phyloP scores from a whole-genome alignment of 768 basidiomycete species.

The Serendipita sp. region DNA sequence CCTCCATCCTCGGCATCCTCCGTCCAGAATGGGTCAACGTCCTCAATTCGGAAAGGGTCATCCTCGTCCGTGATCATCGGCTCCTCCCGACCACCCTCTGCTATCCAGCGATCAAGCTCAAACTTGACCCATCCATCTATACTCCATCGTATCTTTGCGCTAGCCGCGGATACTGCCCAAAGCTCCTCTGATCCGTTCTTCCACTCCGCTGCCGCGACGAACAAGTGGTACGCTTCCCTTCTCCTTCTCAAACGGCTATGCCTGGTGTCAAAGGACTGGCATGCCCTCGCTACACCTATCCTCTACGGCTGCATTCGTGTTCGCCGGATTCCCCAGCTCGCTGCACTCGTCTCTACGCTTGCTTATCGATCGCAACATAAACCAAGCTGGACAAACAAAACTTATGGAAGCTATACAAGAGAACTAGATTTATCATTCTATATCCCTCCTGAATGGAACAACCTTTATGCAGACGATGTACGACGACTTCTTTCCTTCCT shows the following conservation, averaged over 20 bases:
- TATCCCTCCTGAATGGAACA: constrained; percentile 1
- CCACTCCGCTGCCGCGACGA: neutral
- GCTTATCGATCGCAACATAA: neutral
- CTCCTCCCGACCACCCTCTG: neutral
- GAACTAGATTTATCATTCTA: neutral
- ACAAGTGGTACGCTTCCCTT: neutral
- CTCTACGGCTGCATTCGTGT: neutral
- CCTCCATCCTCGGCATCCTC: neutral
- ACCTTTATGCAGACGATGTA: neutral
- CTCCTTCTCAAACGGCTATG: neutral
- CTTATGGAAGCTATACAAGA: neutral
- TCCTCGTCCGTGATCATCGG: neutral
- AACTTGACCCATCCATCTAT: neutral
- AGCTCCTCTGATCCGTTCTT: neutral
- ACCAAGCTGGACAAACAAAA: neutral
- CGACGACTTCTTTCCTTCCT: neutral
- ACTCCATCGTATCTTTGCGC: neutral
- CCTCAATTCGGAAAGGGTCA: neutral
- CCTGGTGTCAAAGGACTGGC: neutral
- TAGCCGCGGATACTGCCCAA: neutral
- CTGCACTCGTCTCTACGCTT: neutral
- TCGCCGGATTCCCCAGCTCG: neutral
- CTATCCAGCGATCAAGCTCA: neutral
- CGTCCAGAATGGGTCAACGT: too few species aligned
- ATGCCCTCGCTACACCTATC: neutral